Evolutionary conservation across 1,284 basidiomycete species (phyloP).

Genomic region (Hemileia vastatrix): DNA sequence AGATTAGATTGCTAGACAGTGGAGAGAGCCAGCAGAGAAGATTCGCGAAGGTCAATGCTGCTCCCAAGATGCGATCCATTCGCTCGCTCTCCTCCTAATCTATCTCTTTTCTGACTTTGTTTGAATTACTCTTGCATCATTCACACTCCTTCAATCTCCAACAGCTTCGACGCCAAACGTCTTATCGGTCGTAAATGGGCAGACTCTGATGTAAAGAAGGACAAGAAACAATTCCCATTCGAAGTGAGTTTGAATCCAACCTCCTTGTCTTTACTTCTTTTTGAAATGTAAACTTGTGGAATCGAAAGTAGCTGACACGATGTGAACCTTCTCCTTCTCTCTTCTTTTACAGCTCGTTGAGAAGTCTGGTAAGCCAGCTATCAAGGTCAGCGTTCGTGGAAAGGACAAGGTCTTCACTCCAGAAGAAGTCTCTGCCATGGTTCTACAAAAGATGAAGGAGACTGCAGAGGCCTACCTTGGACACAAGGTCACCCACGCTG

Average conservation of each 20-base stretch:
- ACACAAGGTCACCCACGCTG: constrained; percentile 89
- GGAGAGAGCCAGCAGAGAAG: too few relatives aligned
- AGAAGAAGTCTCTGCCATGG: constrained; percentile 87
- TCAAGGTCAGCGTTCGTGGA: constrained; percentile 37
- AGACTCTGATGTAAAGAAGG: constrained; percentile 65
- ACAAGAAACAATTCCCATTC: constrained; percentile 68
- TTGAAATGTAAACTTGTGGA: too few relatives aligned
- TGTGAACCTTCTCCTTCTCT: not conserved
- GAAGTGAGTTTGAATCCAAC: constrained; percentile 34
- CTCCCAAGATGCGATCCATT: too few relatives aligned
- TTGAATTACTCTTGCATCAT: too few relatives aligned
- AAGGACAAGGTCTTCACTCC: constrained; percentile 48
- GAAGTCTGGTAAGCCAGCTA: constrained; percentile 31
- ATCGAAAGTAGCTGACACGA: not conserved
- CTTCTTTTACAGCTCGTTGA: not conserved
- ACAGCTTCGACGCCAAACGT: constrained; percentile 45
- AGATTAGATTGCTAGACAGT: too few relatives aligned
- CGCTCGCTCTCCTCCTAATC: too few relatives aligned
- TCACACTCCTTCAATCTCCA: constrained; percentile 40
- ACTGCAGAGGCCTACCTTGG: constrained; percentile 96
- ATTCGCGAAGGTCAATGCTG: too few relatives aligned
- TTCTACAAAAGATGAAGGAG: constrained; percentile 96
- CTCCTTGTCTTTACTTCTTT: constrained; percentile 19
- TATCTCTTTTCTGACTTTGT: too few relatives aligned
- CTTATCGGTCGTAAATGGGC: constrained; percentile 63